Percentiles rank a stretch among this genome's conserved stretches.
Conservation (phyloP, 176 grass and related monocot species). For the Bonia amplexicaulis region DNA sequence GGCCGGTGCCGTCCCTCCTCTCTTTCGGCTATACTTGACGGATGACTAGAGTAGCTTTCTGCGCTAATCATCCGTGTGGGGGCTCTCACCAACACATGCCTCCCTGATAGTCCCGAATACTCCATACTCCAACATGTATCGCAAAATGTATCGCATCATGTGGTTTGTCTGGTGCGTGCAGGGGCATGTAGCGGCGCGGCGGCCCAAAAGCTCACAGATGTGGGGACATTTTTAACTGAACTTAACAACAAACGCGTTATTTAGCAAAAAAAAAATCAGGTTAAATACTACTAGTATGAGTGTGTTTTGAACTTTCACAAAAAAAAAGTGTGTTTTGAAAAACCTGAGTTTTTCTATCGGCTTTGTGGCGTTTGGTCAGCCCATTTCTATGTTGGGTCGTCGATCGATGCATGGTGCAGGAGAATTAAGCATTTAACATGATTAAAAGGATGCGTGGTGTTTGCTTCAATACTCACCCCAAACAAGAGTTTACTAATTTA, state of each 20-base stretch:
- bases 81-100: background rate
- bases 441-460: too few species aligned
- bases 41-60: slow-evolving; percentile 33
- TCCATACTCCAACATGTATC: background rate
- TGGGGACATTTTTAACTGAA: background rate
- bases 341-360: too few species aligned
- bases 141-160: background rate
- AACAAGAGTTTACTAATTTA: too few species aligned
- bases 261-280: background rate
- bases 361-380: too few species aligned
- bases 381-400: too few species aligned
- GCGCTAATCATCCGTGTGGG: background rate
- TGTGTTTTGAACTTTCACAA: too few species aligned
- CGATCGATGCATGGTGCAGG: too few species aligned
- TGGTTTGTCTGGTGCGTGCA: background rate
- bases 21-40: slow-evolving; percentile 32
- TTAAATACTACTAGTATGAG: too few species aligned
- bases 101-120: background rate
- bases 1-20: background rate
- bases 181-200: background rate
- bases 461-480: too few species aligned
- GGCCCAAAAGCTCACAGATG: background rate
- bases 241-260: background rate
- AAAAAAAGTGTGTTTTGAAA: too few species aligned
- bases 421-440: too few species aligned